Evolutionary conservation across 2,329 filamentous ascomycete genomes (phyloP), one percentile per base, ranked within the genome.

Genomic region (Sporothrix variecibatus): DNA sequence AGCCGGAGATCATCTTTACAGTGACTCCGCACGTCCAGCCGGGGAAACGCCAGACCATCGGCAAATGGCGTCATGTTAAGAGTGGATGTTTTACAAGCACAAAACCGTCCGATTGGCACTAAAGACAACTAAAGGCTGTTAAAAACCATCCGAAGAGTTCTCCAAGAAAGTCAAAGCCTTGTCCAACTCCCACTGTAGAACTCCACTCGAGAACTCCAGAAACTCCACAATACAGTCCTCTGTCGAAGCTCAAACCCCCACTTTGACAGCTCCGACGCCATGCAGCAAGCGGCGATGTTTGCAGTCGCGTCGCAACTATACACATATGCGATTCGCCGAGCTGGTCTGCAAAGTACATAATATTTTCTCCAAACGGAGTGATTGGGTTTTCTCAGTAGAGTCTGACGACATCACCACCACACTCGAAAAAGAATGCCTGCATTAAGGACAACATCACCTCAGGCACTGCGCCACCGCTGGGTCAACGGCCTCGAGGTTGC

Each of bases 401-500:
- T 15, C 15, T 11, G 40, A 43, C 8, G 12, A 43, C 40, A 49
- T 15, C 11, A 49, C 43, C 11, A 49, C 43, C 17, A 17, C 0
- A 43, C 40, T n/a, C n/a, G n/a, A n/a, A 12, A 43, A 2, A 17
- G 15, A 49, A 49, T 49, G 43, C 34, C 34, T 0, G 15, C 43
- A 43, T 15, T 43, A 15, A 17, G 23, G 23, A 74, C 49, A 12
- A 74, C 34, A 20, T 49, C 68, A 9, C 72, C 72, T 3, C 68
- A 67, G 15, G 46, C 56, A 9, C n/a, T 74, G 15, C 72, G 72
- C 68, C 56, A 26, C 17, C 46, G 38, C 38, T 74, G 72, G 72
- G 28, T 34, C 23, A 74, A 58, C 38, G 46, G 68, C 58, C 46
- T 74, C 23, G 72, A 74, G 72, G 62, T 74, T 15, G 72, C 72